phyloP scores from a whole-genome alignment of 2,329 filamentous ascomycete genomes.

The Aspergillus ochraceus region DNA sequence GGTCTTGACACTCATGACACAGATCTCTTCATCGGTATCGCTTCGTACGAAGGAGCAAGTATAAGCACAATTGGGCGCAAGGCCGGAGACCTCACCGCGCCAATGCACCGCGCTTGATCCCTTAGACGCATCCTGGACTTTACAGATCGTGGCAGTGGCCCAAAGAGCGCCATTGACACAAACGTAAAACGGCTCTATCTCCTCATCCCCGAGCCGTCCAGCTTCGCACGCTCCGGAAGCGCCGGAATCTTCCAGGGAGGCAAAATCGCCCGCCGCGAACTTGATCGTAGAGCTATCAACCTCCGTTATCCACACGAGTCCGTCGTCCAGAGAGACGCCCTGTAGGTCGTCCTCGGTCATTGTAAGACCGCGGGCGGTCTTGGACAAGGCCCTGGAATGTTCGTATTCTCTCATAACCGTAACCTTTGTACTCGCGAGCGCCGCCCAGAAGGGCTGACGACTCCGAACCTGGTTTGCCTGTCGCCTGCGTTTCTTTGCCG shows the following conservation, averaged over 20 bases:
- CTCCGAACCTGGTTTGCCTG: constrained; percentile 88
- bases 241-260: constrained; percentile 33
- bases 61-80: constrained; percentile 65
- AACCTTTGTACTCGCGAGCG: constrained; percentile 92
- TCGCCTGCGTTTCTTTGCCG: constrained; percentile 80
- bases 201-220: constrained; percentile 26
- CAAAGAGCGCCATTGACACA: constrained; percentile 66
- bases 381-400: constrained; percentile 60
- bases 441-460: constrained; percentile 90
- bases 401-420: constrained; percentile 91
- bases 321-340: constrained; percentile 41
- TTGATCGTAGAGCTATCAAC: constrained; percentile 49
- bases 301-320: constrained; percentile 49
- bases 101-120: constrained; percentile 51
- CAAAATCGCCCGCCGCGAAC: constrained; percentile 47
- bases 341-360: constrained; percentile 46
- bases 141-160: constrained; percentile 60
- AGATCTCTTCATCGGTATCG: constrained; percentile 58
- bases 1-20: constrained; percentile 62
- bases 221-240: constrained; percentile 29
- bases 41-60: constrained; percentile 62
- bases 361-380: constrained; percentile 38
- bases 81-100: constrained; percentile 64
- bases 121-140: constrained; percentile 44
- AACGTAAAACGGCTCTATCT: constrained; percentile 62